Evolutionary conservation across 306 rosid species (phyloP).

Genomic region (Vigna angularis): DNA sequence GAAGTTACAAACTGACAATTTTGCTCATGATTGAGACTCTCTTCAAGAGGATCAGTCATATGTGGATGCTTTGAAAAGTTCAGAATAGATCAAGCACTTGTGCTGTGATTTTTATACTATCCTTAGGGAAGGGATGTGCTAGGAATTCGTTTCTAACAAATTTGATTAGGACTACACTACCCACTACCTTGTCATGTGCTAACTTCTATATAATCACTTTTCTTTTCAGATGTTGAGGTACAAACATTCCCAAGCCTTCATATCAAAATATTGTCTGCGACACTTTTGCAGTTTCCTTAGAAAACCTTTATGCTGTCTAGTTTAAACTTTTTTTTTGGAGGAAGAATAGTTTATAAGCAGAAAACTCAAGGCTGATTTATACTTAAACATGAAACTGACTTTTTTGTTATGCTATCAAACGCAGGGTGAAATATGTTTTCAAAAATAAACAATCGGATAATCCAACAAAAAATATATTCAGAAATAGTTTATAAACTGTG

Average conservation of each 20-base stretch:
- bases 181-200: not conserved
- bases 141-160: not conserved
- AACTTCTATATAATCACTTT: slow-evolving; percentile 1
- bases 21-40: slow-evolving; percentile 7
- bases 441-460: not conserved
- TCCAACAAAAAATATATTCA: slow-evolving; percentile 14
- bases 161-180: not conserved
- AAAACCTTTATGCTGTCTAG: slow-evolving; percentile 9
- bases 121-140: not conserved
- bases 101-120: not conserved
- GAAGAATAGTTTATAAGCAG: not conserved
- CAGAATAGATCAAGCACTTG: slow-evolving; percentile 4
- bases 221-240: not conserved
- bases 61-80: slow-evolving; percentile 6
- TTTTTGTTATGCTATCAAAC: not conserved
- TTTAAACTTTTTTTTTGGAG: not conserved
- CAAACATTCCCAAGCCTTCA: not conserved
- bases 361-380: not conserved
- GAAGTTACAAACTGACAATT: not conserved
- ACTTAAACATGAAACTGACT: not conserved
- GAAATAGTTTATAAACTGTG: not conserved
- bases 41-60: slow-evolving; percentile 14
- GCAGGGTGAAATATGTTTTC: not conserved
- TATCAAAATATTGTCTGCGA: not conserved
- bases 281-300: slow-evolving; percentile 5